Evolutionary conservation across 345 rosid species (phyloP), one percentile per base, ranked within the genome.

Genomic region (Salix suchowensis): DNA sequence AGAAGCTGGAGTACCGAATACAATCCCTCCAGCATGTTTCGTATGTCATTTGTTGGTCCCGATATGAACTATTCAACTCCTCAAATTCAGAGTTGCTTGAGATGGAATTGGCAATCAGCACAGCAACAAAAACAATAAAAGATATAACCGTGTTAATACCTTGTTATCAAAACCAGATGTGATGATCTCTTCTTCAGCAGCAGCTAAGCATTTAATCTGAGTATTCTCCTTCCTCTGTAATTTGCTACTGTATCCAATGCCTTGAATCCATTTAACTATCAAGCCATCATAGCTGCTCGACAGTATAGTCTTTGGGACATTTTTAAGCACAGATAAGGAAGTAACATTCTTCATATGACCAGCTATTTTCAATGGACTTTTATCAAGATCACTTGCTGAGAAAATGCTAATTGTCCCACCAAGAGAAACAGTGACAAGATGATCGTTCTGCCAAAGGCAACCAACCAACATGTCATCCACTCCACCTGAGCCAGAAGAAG

Each of bases 391-490:
- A 44, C 84, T 83, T 34, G 93, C 89, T 46, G 93, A 86, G 84
- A 89, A 95, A 70, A 93, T 74, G 79, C 89, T 95, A 55, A 93
- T 82, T 72, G 89, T 90, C 21, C 97, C 98, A 71, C 98, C 98
- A 32, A 95, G 97, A 77, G 98, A 95, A 79, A 95, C 91, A 14
- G 91, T 89, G 81, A 95, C 96, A 68, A 91, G 88, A 84, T 93
- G 88, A 82, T 89, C 89, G 79, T 91, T 90, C 82, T 88, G 96
- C 98, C 98, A 95, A 61, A 93, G 93, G 81, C 98, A 91, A 75
- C 98, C 96, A 30, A 95, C 97, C 60, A 95, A 87, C 98, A 95
- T 95, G 78, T 91, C 98, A 64, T 95, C 94, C 67, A 95, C 87
- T 77, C 97, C 97, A 21, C 97, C 97, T 3, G 89, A 83, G 74